These are phyloP conservation scores for Chaetomium globosum DNA, from an alignment of 2,329 filamentous ascomycete genomes.

Conservation along the genomic window DNA sequence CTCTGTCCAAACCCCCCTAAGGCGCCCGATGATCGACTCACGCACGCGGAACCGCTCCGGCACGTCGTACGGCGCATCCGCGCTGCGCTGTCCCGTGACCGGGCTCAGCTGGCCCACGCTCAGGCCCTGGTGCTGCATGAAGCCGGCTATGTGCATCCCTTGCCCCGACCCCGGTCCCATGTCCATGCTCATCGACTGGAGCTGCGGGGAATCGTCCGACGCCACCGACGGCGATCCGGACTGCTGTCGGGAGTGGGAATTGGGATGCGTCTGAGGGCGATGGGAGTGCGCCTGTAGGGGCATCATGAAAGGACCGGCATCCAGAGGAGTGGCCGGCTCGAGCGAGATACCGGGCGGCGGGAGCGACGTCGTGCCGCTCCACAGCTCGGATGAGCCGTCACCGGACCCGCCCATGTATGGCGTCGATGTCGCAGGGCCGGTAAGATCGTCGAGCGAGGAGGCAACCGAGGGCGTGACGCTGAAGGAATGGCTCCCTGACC, in stretches of 20 bases:
- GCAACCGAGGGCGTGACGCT: slow-evolving; percentile 32
- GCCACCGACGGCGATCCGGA: slow-evolving; percentile 18
- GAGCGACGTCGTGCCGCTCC: slow-evolving; percentile 8
- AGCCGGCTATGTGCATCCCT: too few species aligned
- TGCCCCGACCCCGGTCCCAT: not conserved
- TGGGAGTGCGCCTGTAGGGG: slow-evolving; percentile 2
- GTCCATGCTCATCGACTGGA: slow-evolving; percentile 14
- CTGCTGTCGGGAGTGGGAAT: slow-evolving; percentile 9
- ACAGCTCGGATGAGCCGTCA: not conserved
- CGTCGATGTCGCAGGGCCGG: slow-evolving; percentile 21
- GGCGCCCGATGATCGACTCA: slow-evolving; percentile 39
- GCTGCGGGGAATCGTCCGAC: slow-evolving; percentile 22
- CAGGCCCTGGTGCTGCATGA: slow-evolving; percentile 2
- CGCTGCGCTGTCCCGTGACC: slow-evolving; percentile 26
- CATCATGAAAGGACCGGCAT: slow-evolving; percentile 16
- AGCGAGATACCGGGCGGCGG: slow-evolving; percentile 30
- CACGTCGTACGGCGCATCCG: slow-evolving; percentile 41
- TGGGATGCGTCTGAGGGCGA: slow-evolving; percentile 7
- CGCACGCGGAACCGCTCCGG: slow-evolving; percentile 41
- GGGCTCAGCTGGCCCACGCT: slow-evolving; percentile 22
- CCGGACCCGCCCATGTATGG: slow-evolving; percentile 26
- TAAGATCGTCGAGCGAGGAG: slow-evolving; percentile 34
- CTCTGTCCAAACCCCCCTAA: too few species aligned
- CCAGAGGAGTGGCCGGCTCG: slow-evolving; percentile 31
- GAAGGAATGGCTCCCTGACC: slow-evolving; percentile 30